phyloP scores from a whole-genome alignment of 768 basidiomycete species.

The Tubosaeta sp. region DNA sequence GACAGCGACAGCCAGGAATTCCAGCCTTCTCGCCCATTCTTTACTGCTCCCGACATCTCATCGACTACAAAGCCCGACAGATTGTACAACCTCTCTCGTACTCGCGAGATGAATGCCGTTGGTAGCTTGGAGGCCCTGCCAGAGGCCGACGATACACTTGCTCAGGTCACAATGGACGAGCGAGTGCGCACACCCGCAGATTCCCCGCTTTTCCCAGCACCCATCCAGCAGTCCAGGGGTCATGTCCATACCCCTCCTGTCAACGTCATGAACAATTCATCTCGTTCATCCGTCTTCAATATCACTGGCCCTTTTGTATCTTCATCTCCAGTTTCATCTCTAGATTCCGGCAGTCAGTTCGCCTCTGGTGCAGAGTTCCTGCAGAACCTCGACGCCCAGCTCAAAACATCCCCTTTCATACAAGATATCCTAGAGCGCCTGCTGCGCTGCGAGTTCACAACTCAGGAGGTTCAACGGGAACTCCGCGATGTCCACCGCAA shows the following conservation, averaged over 20 bases:
- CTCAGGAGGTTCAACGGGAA: slow-evolving; percentile 70
- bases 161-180: slow-evolving; percentile 28
- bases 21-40: slow-evolving; percentile 36
- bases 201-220: slow-evolving; percentile 37
- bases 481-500: slow-evolving; percentile 73
- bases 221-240: slow-evolving; percentile 37
- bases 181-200: slow-evolving; percentile 23
- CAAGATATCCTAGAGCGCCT: slow-evolving; percentile 75
- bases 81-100: slow-evolving; percentile 37
- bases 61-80: slow-evolving; percentile 46
- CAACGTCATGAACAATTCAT: slow-evolving; percentile 27
- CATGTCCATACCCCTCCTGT: slow-evolving; percentile 46
- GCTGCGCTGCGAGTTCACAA: slow-evolving; percentile 62
- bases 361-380: slow-evolving; percentile 43
- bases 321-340: slow-evolving; percentile 73
- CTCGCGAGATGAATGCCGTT: slow-evolving; percentile 47
- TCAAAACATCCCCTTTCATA: slow-evolving; percentile 71
- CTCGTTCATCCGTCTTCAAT: slow-evolving; percentile 42
- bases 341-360: slow-evolving; percentile 69
- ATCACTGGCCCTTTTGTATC: slow-evolving; percentile 48
- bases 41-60: slow-evolving; percentile 38
- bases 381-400: slow-evolving; percentile 62
- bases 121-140: slow-evolving; percentile 50
- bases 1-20: slow-evolving; percentile 26
- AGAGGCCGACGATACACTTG: slow-evolving; percentile 52